These are phyloP conservation scores for Trichophyton equinum DNA, from an alignment of 2,329 filamentous ascomycete species.

Conservation along the genomic window DNA sequence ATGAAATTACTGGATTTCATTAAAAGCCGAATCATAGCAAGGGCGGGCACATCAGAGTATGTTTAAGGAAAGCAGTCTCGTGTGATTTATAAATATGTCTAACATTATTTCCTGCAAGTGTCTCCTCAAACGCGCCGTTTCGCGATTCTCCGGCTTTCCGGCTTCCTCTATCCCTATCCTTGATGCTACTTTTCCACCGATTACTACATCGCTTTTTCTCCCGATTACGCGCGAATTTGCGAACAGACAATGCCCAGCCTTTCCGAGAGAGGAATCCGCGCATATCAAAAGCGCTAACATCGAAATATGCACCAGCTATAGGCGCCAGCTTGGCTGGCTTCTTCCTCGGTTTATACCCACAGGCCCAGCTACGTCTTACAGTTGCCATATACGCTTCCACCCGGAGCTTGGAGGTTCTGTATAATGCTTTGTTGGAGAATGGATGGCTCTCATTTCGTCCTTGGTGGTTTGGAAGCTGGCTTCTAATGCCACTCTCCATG, in stretches of 20 bases:
- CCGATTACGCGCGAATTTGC: slow-evolving; percentile 62
- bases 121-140: slow-evolving; percentile 28
- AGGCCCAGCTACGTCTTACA: slow-evolving; percentile 59
- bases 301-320: slow-evolving; percentile 72
- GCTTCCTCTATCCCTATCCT: slow-evolving; percentile 68
- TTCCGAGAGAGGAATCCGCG: slow-evolving; percentile 75
- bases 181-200: slow-evolving; percentile 77
- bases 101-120: slow-evolving; percentile 12
- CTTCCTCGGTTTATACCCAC: slow-evolving; percentile 63
- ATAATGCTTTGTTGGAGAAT: slow-evolving; percentile 68
- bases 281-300: slow-evolving; percentile 63
- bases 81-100: not conserved
- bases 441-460: slow-evolving; percentile 54
- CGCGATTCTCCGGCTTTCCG: slow-evolving; percentile 55
- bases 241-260: slow-evolving; percentile 64
- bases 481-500: slow-evolving; percentile 62
- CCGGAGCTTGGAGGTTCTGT: slow-evolving; percentile 71
- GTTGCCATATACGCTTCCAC: slow-evolving; percentile 73
- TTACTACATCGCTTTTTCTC: slow-evolving; percentile 82
- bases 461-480: slow-evolving; percentile 76
- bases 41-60: not conserved
- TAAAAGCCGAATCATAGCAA: not conserved
- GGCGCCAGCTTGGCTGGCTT: slow-evolving; percentile 80
- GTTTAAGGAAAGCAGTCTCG: not conserved
- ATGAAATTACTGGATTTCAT: slow-evolving; percentile 36